A percentile compares a stretch with the other conserved stretches of the same genome.
These are phyloP conservation scores for Cryptococcus floricola DNA, from an alignment of 1,284 basidiomycete genomes.

Conservation along the genomic window DNA sequence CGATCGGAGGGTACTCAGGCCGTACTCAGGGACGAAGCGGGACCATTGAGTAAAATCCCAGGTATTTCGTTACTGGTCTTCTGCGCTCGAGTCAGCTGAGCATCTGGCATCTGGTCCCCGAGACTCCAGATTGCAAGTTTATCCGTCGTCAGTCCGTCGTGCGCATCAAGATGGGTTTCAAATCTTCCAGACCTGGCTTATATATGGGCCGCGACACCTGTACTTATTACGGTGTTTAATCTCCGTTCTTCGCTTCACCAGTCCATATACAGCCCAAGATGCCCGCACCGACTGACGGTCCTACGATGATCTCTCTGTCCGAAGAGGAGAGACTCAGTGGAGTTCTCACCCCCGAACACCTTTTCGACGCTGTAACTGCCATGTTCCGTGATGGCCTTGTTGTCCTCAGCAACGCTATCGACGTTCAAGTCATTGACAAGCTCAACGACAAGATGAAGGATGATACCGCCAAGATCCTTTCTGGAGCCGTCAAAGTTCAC, in stretches of 20 bases:
- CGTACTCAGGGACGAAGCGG: too few relatives aligned
- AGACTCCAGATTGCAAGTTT: too few relatives aligned
- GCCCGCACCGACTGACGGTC: slow-evolving; percentile 9
- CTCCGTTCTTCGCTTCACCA: not conserved
- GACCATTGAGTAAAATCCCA: too few relatives aligned
- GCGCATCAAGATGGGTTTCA: too few relatives aligned
- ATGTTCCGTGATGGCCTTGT: slow-evolving; percentile 90
- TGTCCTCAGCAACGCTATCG: slow-evolving; percentile 59
- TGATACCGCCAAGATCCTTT: slow-evolving; percentile 15
- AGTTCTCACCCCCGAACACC: slow-evolving; percentile 78
- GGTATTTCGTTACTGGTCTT: too few relatives aligned
- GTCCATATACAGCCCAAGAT: slow-evolving; percentile 1
- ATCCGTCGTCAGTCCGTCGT: too few relatives aligned
- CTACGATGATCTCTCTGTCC: slow-evolving; percentile 11
- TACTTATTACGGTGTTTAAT: not conserved
- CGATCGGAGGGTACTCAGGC: too few relatives aligned
- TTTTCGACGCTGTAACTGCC: slow-evolving; percentile 84
- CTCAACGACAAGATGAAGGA: slow-evolving; percentile 18
- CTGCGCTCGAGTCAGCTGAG: too few relatives aligned
- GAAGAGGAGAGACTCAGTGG: slow-evolving; percentile 36
- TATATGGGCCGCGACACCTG: too few relatives aligned
- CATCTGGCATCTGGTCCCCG: too few relatives aligned
- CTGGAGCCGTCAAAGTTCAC: slow-evolving; percentile 9
- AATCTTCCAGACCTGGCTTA: too few relatives aligned
- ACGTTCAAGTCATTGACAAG: slow-evolving; percentile 14